phyloP scores from a whole-genome alignment of 2,329 filamentous ascomycete genomes.

The Fusarium brevicatenulatum region DNA sequence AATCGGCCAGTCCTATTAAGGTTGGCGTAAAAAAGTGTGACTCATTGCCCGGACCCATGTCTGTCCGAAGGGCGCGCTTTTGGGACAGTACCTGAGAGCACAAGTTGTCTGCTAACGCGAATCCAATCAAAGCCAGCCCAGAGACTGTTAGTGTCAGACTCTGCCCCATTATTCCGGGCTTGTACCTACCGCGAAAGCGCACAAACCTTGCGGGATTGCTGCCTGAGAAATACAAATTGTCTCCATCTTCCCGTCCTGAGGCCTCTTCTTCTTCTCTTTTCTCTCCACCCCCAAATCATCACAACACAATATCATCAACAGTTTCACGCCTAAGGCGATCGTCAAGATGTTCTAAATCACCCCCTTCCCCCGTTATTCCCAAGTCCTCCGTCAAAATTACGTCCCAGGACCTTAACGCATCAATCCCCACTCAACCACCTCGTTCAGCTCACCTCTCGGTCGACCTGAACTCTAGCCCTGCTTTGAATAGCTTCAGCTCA shows the following conservation, averaged over 20 bases:
- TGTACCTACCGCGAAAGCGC: constrained; percentile 23
- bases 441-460: constrained; percentile 65
- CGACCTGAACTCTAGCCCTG: constrained; percentile 75
- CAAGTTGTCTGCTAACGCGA: constrained; percentile 22
- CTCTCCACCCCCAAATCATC: constrained; percentile 49
- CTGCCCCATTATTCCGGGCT: constrained; percentile 36
- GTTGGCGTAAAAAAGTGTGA: constrained; percentile 49
- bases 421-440: constrained; percentile 59
- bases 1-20: constrained; percentile 45
- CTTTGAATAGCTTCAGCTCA: constrained; percentile 66
- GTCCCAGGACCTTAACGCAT: constrained; percentile 55
- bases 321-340: constrained; percentile 51
- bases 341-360: constrained; percentile 69
- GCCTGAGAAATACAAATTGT: constrained; percentile 61
- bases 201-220: constrained; percentile 49
- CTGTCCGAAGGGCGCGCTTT: constrained; percentile 41
- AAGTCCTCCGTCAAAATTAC: constrained; percentile 63
- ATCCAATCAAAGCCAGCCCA: background rate
- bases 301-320: constrained; percentile 47
- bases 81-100: constrained; percentile 26
- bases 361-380: constrained; percentile 51
- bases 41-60: constrained; percentile 48
- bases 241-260: constrained; percentile 42
- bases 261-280: constrained; percentile 47
- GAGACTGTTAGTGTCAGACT: constrained; percentile 25